Evolutionary conservation across 2,329 filamentous ascomycete species (phyloP), one percentile per base, ranked within the genome.

Genomic region (Talaromyces sp.): DNA sequence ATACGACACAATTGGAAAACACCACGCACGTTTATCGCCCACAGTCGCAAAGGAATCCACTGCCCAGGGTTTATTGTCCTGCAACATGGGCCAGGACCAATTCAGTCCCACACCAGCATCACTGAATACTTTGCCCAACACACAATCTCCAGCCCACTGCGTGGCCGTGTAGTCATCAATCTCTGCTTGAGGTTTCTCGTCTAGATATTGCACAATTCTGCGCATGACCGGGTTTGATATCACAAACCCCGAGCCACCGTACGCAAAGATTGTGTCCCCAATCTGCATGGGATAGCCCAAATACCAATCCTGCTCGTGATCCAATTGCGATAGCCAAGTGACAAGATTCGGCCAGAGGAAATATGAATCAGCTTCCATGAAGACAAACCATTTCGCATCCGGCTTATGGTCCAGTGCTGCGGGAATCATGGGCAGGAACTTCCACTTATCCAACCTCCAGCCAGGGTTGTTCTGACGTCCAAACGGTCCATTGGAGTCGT

Each of bases 291-390:
- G 80, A 42, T 81, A 82, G 42, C 82, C 84, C 40, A 84, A 77
- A 68, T 86, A 86, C 54, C 75, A 72, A 5, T 81, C 79, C 63
- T 81, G 70, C 2, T 69, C 71, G 1, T 79, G 65, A 67, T 86
- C 80, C 65, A 82, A 79, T 16, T 78, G 73, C 14, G 76, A 74
- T 23, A 87, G 75, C 82, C 82, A 86, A 23, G 77, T 72, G 11
- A 85, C 68, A 39, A 86, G 68, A 35, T 82, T 84, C 33, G 77
- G 73, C 76, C 83, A 83, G 14, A 83, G 73, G 44, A 86, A 69
- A 66, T 84, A 86, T 0, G 83, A 85, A 68, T 87, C 84, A 0
- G 82, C 80, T 66, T 86, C 84, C 48, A 85, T 79, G 69, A 87
- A 86, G 61, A 85, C 74, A 64, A 80, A 87, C 84, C 84, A 87